Evolutionary conservation across 768 basidiomycete genomes (phyloP), one percentile per base, ranked within the genome.

Genomic region (Trametes elegans): DNA sequence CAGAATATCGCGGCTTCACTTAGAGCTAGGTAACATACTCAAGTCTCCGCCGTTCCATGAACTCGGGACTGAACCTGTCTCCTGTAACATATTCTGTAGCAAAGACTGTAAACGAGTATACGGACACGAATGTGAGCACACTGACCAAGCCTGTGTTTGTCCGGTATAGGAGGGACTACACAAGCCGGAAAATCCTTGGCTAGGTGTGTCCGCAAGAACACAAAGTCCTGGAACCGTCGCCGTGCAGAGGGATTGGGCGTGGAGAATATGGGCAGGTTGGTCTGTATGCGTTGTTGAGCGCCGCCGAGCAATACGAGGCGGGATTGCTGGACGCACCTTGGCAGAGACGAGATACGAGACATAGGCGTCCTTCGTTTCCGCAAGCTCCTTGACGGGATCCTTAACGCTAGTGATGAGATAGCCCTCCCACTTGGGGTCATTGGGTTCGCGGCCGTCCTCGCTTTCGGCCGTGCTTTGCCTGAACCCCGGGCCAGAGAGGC

Each of bases 311-410:
- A 14, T 29, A 45, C 63, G 31, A n/a, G 63, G 61, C n/a, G 43
- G 34, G n/a, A 50, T 13, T 4, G 28, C 18, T 7, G 40, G 23
- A 46, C 79, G 59, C 65, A 95, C 96, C 83, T 89, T 87, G 48
- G 91, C 91, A 29, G 83, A 79, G 34, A 98, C 93, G 26, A 93
- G 75, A 70, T 98, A 99, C 35, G 93, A 95, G 44, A 97, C 93
- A 73, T 93, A 98, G 58, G 91, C 88, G 67, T 99, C 96, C 75
- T 97, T 98, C 28, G 94, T 96, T 64, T 97, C 96, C 55, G 95
- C 88, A 24, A 98, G 80, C 70, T 98, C 95, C 70, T 96, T 98
- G 59, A 93, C 84, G 26, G 96, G 95, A 69, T 98, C 95, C 65
- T 87, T 85, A 61, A 98, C 93, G 41, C 77, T 75, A 23, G 88